Evolutionary conservation across 257 asterid species (phyloP).

Genomic region (Fraxinus pennsylvanica): DNA sequence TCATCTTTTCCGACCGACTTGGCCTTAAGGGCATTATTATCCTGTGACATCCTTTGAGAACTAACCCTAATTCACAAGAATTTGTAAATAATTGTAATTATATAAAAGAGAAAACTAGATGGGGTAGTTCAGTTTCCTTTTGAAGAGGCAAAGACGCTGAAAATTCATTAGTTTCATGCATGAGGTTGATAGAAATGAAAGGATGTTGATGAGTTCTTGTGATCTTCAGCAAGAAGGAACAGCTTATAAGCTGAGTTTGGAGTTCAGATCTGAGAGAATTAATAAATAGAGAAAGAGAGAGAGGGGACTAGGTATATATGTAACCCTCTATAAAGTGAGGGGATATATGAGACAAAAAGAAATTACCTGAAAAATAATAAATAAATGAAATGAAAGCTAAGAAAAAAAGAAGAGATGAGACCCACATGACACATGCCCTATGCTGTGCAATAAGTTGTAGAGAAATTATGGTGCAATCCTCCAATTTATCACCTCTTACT

Average conservation of each 20-base stretch:
- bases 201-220: slow-evolving; percentile 63
- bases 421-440: slow-evolving; percentile 7
- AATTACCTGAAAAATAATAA: slow-evolving; percentile 26
- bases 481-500: too few relatives aligned
- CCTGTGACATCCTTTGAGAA: slow-evolving; percentile 38
- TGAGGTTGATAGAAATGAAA: slow-evolving; percentile 44
- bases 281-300: slow-evolving; percentile 29
- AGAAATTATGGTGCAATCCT: too few relatives aligned
- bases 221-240: slow-evolving; percentile 67
- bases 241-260: slow-evolving; percentile 34
- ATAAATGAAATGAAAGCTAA: slow-evolving; percentile 25
- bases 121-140: slow-evolving; percentile 43
- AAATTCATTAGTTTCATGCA: slow-evolving; percentile 77
- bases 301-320: slow-evolving; percentile 12
- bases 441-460: neutral
- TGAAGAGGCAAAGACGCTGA: slow-evolving; percentile 44
- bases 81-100: slow-evolving; percentile 3
- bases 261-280: slow-evolving; percentile 53
- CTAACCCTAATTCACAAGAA: slow-evolving; percentile 23
- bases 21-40: slow-evolving; percentile 13
- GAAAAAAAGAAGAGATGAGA: neutral
- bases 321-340: neutral
- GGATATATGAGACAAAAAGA: slow-evolving; percentile 17
- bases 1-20: slow-evolving; percentile 45
- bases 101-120: slow-evolving; percentile 14